Evolutionary conservation across 768 basidiomycete species (phyloP).

Genomic region (Lactarius psammicola): DNA sequence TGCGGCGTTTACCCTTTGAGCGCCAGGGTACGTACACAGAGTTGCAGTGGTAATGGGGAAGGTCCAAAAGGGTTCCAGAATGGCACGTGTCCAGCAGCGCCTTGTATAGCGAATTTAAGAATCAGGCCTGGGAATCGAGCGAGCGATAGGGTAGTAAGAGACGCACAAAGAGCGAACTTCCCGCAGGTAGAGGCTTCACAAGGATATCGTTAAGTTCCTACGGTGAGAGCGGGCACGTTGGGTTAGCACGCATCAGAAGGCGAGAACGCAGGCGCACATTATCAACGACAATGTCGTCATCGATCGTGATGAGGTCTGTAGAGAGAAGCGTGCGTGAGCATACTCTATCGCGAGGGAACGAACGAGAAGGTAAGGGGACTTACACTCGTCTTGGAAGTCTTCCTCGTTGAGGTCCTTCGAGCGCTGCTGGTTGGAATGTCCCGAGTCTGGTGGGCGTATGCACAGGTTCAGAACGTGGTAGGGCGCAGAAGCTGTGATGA

Average conservation of each 20-base stretch:
- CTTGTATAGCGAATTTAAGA: slow-evolving; percentile 7
- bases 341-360: background rate
- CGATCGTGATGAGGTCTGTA: slow-evolving; percentile 24
- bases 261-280: slow-evolving; percentile 21
- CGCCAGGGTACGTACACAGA: slow-evolving; percentile 29
- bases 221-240: background rate
- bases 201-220: slow-evolving; percentile 30
- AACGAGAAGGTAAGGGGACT: background rate
- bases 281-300: slow-evolving; percentile 29
- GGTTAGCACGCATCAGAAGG: background rate
- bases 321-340: background rate
- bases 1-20: slow-evolving; percentile 27
- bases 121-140: background rate
- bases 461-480: background rate
- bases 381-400: slow-evolving; percentile 24
- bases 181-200: slow-evolving; percentile 28
- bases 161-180: slow-evolving; percentile 27
- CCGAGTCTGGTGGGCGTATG: slow-evolving; percentile 1
- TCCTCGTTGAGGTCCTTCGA: slow-evolving; percentile 22
- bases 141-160: background rate
- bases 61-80: slow-evolving; percentile 30
- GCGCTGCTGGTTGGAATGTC: slow-evolving; percentile 24
- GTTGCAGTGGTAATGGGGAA: slow-evolving; percentile 31
- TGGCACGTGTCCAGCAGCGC: slow-evolving; percentile 32
- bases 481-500: background rate